Percentiles rank a stretch among this genome's conserved stretches.
Conservation (phyloP, 805 yeast species). For the Lipomyces sp. region DNA sequence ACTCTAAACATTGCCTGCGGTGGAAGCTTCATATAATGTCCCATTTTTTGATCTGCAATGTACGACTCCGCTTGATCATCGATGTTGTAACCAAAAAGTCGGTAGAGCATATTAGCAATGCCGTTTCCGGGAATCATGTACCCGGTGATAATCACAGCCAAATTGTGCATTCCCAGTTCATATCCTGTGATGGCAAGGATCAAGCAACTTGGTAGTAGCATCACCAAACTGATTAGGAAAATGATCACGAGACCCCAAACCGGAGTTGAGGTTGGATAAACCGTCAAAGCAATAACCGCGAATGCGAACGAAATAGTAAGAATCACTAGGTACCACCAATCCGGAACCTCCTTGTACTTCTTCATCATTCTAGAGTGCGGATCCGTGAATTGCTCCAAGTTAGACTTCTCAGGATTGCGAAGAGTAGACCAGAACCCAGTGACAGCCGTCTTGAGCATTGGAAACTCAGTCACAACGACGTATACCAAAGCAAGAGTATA, state of each 20-base stretch:
- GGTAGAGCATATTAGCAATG: slow-evolving; percentile 59
- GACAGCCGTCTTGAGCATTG: slow-evolving; percentile 39
- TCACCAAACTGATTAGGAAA: background rate
- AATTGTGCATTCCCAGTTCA: slow-evolving; percentile 55
- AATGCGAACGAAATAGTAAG: slow-evolving; percentile 42
- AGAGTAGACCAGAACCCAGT: slow-evolving; percentile 50
- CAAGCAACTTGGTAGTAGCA: slow-evolving; percentile 53
- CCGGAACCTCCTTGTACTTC: slow-evolving; percentile 63
- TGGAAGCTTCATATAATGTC: slow-evolving; percentile 62
- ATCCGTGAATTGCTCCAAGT: slow-evolving; percentile 60
- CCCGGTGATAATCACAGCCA: slow-evolving; percentile 60
- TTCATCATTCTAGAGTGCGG: slow-evolving; percentile 51
- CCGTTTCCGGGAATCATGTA: slow-evolving; percentile 62
- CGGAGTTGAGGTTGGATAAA: slow-evolving; percentile 51
- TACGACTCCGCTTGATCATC: slow-evolving; percentile 50
- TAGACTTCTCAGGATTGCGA: slow-evolving; percentile 48
- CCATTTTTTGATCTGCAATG: slow-evolving; percentile 57
- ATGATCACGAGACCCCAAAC: slow-evolving; percentile 62
- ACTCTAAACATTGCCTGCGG: slow-evolving; percentile 58
- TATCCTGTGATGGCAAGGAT: slow-evolving; percentile 61
- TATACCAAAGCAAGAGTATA: slow-evolving; percentile 4
- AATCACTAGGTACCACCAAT: slow-evolving; percentile 35
- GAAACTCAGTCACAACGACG: slow-evolving; percentile 12
- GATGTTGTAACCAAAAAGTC: slow-evolving; percentile 50
- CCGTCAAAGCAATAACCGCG: slow-evolving; percentile 37